These are phyloP conservation scores for Botrytis deweyae DNA, from an alignment of 2,329 filamentous ascomycete genomes.

Conservation along the genomic window DNA sequence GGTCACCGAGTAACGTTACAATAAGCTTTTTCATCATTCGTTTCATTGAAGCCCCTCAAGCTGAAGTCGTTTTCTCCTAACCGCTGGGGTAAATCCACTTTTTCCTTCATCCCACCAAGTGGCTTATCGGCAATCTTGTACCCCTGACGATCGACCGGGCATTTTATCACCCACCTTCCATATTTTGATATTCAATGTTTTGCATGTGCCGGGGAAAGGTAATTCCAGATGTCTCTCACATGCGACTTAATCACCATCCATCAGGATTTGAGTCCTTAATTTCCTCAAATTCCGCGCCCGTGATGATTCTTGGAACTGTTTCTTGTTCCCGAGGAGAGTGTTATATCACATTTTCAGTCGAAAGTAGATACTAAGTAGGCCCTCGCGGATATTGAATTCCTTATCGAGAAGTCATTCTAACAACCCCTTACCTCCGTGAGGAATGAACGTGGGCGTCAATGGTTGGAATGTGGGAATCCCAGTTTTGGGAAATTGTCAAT, in stretches of 20 bases:
- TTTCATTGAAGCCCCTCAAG: background rate
- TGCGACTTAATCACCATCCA: background rate
- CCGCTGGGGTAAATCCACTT: background rate
- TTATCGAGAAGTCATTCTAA: background rate
- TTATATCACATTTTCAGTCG: background rate
- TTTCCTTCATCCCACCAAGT: slow-evolving; percentile 13
- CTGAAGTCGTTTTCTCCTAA: background rate
- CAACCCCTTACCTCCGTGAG: slow-evolving; percentile 4
- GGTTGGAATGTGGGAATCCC: slow-evolving; percentile 1
- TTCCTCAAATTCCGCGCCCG: slow-evolving; percentile 1
- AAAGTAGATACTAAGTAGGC: background rate
- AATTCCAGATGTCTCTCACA: slow-evolving; percentile 13
- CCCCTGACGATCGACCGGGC: slow-evolving; percentile 16
- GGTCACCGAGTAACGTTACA: slow-evolving; percentile 11
- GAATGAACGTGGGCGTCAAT: background rate
- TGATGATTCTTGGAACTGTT: background rate
- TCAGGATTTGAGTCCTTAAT: background rate
- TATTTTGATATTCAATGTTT: slow-evolving; percentile 2
- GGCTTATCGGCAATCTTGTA: slow-evolving; percentile 18
- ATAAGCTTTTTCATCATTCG: background rate
- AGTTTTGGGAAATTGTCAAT: background rate
- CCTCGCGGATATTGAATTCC: slow-evolving; percentile 5
- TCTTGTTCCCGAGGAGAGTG: background rate
- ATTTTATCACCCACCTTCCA: slow-evolving; percentile 10
- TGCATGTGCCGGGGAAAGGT: slow-evolving; percentile 14